Base-by-base conservation (phyloP, 31 red algal species). In the Odonthalia washingtoniensis region DNA sequence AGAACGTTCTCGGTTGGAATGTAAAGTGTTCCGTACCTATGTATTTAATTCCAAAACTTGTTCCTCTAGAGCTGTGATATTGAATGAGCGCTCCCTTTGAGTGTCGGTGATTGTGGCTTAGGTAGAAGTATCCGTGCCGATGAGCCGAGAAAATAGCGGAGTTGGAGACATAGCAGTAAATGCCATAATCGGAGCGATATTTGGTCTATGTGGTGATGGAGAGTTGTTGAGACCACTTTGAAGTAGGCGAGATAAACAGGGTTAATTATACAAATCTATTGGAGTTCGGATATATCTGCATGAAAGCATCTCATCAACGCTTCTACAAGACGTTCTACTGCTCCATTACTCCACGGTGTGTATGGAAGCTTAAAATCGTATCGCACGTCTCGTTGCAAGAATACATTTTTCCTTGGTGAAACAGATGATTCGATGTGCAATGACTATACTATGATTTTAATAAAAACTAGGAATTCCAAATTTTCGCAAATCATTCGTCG, bases 311-410 rank as follows among this genome's bases (percentile, higher is more conserved):
- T n/a, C n/a, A n/a, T n/a, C n/a, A n/a, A n/a, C n/a, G n/a, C n/a
- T n/a, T n/a, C n/a, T n/a, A n/a, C 52, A 14, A 61, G 24, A 61
- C 52, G 52, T 61, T 61, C 52, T 24, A 61, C 52, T 17, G 24
- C 52, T 24, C 52, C 52, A 61, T 61, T 61, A 12, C 67, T 72
- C 67, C 30, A 32, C 5, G 75, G 75, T 27, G 44, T 57, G 46
- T 57, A 60, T 35, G 75, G 80, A 3, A 83, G 65, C 5, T 53
- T 83, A 37, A 83, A 83, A 31, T 83, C 61, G 80, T 83, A 63
- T 42, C 61, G 80, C 61, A 44, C 40, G 61, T 70, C n/a, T n/a
- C n/a, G n/a, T n/a, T n/a, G n/a, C n/a, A n/a, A n/a, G n/a, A n/a
- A n/a, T n/a, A n/a, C n/a, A n/a, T n/a, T n/a, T n/a, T n/a, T n/a